Percentiles rank a stretch among this genome's conserved stretches.
Evolutionary conservation across 345 rosid genomes (phyloP).

Genomic region (Acer saccharum): DNA sequence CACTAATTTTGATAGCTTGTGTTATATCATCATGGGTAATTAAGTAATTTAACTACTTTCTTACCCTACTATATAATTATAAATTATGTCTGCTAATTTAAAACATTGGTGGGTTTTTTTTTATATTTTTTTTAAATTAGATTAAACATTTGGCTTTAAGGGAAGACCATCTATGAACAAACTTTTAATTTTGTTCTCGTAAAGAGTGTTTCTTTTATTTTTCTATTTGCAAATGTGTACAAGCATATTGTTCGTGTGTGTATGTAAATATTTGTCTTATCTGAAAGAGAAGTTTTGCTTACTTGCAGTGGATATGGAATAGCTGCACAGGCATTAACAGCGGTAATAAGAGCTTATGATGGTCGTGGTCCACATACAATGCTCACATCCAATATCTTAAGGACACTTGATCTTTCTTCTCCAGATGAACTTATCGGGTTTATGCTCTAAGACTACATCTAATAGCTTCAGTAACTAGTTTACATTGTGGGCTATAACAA

Average conservation of each 20-base stretch:
- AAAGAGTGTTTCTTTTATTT: not conserved
- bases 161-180: constrained; percentile 2
- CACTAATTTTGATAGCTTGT: not conserved
- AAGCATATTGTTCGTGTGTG: not conserved
- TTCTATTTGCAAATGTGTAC: not conserved
- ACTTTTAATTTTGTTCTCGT: not conserved
- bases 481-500: not conserved
- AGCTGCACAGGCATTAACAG: constrained; percentile 91
- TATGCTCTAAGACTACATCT: not conserved
- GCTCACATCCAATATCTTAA: constrained; percentile 66
- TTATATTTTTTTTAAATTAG: too few species aligned
- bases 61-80: not conserved
- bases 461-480: not conserved
- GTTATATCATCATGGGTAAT: not conserved
- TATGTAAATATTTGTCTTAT: not conserved
- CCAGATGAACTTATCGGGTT: constrained; percentile 86
- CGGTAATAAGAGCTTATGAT: constrained; percentile 85
- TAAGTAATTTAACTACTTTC: not conserved
- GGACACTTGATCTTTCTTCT: constrained; percentile 70
- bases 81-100: not conserved
- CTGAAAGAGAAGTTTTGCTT: not conserved
- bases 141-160: not conserved
- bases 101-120: not conserved
- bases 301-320: constrained; percentile 86
- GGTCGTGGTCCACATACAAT: constrained; percentile 86